A percentile compares a stretch with the other conserved stretches of the same genome.
These are phyloP conservation scores for Hyaloscypha variabilis DNA, from an alignment of 495 filamentous ascomycete genomes.

Conservation along the genomic window DNA sequence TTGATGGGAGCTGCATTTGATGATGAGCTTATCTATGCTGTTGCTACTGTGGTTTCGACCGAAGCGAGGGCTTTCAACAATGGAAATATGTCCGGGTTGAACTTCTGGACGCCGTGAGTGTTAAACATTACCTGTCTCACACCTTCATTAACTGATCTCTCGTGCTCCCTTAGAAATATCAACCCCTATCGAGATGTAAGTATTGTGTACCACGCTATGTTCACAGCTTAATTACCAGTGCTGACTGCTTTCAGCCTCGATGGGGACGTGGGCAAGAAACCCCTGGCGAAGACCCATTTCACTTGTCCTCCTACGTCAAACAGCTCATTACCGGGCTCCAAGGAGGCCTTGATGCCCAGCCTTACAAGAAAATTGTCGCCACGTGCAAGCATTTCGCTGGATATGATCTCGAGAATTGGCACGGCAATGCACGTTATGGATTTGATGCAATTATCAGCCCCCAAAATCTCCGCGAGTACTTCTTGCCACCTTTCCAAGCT, in stretches of 20 bases:
- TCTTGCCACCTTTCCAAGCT: constrained; percentile 50
- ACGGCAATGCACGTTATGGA: constrained; percentile 51
- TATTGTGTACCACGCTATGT: too few relatives aligned
- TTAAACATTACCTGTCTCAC: too few relatives aligned
- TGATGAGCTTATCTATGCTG: constrained; percentile 57
- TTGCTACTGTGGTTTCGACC: constrained; percentile 59
- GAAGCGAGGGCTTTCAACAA: constrained; percentile 73
- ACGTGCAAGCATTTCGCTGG: constrained; percentile 69
- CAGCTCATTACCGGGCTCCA: constrained; percentile 64
- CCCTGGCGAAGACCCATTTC: constrained; percentile 63
- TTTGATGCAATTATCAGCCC: constrained; percentile 58
- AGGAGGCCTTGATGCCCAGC: constrained; percentile 44
- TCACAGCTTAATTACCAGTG: constrained; percentile 1
- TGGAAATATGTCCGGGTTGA: constrained; percentile 54
- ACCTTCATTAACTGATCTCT: too few relatives aligned
- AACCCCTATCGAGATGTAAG: constrained; percentile 59
- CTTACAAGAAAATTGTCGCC: constrained; percentile 53
- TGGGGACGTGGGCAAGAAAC: constrained; percentile 68
- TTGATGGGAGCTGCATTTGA: constrained; percentile 62
- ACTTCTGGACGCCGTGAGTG: constrained; percentile 59
- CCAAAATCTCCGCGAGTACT: constrained; percentile 61
- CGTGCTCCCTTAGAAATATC: constrained; percentile 47
- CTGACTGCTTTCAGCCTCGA: constrained; percentile 36
- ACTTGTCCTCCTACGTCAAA: constrained; percentile 57
- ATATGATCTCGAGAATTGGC: constrained; percentile 67